Percentiles rank a stretch among this genome's conserved stretches.
These are phyloP conservation scores for Nakaseomyces sp. DNA, from an alignment of 1,139 yeast species.

Conservation along the genomic window DNA sequence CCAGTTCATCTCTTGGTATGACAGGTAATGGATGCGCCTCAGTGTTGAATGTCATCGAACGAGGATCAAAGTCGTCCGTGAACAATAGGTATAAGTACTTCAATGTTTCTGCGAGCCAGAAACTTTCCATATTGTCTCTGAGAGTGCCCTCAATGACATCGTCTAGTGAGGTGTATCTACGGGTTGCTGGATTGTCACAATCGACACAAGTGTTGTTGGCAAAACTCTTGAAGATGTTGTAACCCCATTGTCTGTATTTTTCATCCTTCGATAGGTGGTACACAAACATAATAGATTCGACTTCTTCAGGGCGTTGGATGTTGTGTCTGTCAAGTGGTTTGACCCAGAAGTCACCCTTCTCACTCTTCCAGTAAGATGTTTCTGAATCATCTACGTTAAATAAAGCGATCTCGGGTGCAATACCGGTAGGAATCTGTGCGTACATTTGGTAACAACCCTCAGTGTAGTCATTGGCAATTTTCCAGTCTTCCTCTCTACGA, in stretches of 20 bases:
- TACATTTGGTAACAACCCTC: conserved; percentile 81
- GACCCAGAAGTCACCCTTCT: conserved; percentile 50
- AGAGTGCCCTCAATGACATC: conserved; percentile 51
- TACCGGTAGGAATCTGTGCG: conserved; percentile 60
- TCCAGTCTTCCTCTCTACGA: conserved; percentile 47
- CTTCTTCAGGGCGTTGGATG: conserved; percentile 89
- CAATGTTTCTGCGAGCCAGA: conserved; percentile 77
- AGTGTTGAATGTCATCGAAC: conserved; percentile 73
- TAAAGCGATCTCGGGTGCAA: conserved; percentile 82
- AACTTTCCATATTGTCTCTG: conserved; percentile 77
- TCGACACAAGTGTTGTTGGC: conserved; percentile 43
- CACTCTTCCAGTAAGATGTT: conserved; percentile 16
- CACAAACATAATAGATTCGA: conserved; percentile 74
- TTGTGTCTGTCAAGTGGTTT: conserved; percentile 72
- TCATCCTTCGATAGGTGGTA: conserved; percentile 75
- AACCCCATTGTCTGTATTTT: conserved; percentile 84
- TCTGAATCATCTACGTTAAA: conserved; percentile 35
- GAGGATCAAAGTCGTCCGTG: conserved; percentile 56
- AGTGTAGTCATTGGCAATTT: conserved; percentile 66
- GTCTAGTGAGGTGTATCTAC: conserved; percentile 55
- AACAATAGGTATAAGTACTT: conserved; percentile 75
- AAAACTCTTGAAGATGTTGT: conserved; percentile 71
- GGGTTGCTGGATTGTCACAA: conserved; percentile 31
- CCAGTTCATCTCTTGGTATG: conserved; percentile 11
- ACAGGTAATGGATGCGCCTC: conserved; percentile 90